Percentiles rank a stretch among this genome's conserved stretches.
These are phyloP conservation scores for Xylaria sp. DNA, from an alignment of 495 filamentous ascomycete genomes.

Conservation along the genomic window DNA sequence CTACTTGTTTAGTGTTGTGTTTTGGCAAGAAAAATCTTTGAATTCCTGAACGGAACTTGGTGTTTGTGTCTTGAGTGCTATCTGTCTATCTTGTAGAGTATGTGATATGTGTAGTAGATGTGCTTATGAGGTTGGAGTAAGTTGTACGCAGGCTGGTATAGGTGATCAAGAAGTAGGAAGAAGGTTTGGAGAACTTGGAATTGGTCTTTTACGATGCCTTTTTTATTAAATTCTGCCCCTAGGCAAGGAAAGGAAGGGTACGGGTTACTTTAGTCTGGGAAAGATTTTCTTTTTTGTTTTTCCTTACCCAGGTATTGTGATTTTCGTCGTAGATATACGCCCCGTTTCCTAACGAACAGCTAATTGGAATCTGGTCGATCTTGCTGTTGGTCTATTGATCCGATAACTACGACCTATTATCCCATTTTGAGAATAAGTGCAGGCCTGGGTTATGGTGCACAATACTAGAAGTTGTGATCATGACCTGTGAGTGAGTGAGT, in stretches of 20 bases:
- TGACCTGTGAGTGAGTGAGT: too few relatives aligned
- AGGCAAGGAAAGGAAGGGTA: not conserved
- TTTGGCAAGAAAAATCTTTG: not conserved
- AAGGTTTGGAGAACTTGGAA: slow-evolving; percentile 15
- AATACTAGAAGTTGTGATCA: too few relatives aligned
- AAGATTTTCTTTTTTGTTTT: not conserved
- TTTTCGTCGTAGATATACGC: not conserved
- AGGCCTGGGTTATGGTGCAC: too few relatives aligned
- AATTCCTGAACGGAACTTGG: not conserved
- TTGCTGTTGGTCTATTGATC: not conserved
- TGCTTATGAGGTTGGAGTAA: not conserved
- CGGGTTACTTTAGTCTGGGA: not conserved
- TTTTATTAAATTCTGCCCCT: too few relatives aligned
- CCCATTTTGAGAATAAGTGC: too few relatives aligned
- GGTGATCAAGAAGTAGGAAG: not conserved
- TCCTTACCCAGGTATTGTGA: too few relatives aligned
- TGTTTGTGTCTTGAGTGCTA: not conserved
- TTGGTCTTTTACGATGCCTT: not conserved
- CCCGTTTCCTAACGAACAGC: not conserved
- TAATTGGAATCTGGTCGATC: not conserved
- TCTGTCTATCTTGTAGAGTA: not conserved
- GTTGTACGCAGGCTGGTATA: not conserved
- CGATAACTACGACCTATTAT: too few relatives aligned
- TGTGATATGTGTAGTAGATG: not conserved
- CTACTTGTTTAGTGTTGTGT: not conserved